Evolutionary conservation across 23 red algal species (phyloP), one percentile per base, ranked within the genome.

Genomic region (Gracilaria domingensis): DNA sequence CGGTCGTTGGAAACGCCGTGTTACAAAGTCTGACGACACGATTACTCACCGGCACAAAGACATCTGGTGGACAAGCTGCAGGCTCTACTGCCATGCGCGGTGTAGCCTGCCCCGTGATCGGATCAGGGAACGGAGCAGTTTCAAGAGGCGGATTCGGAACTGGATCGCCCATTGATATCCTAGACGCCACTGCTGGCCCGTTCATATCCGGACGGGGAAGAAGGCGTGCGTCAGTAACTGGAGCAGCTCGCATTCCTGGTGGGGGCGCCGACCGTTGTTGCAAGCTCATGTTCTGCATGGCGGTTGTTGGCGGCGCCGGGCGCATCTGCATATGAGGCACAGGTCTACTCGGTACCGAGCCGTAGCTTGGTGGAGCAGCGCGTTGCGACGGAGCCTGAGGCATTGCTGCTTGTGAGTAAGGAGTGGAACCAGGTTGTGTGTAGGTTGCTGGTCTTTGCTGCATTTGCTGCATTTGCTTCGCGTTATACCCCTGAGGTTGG

Each of bases 21-120:
- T 56, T 81, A 21, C 67, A 55, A 26, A 96, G 45, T 9, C 97
- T 86, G 33, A 96, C 86, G 64, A 45, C 60, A 16, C 56, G 83
- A 66, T 84, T 76, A 54, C 66, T 85, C 28, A 81, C 79, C 24
- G 94, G 94, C 30, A 90, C 76, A 58, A 95, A 96, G 0, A 81
- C 56, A 83, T 99, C 91, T 21, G 73, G 75, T 4, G 94, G 84
- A 55, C 97, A 99, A 26, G 94, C 88, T 13, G 86, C 87, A 21
- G 94, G 75, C 23, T 88, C 86, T 32, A 79, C 73, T 66, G 72
- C 55, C 58, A 64, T 48, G 18, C 17, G 16, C 66, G 75, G 72
- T 49, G 34, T 53, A 12, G 70, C 49, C 61, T 55, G 75, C 39
- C 67, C 82, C 17, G 75, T 59, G 80, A 45, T 48, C 57, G 79